Evolutionary conservation across 352 stramenopile genomes (phyloP).

Genomic region (Blastocystis sp.): DNA sequence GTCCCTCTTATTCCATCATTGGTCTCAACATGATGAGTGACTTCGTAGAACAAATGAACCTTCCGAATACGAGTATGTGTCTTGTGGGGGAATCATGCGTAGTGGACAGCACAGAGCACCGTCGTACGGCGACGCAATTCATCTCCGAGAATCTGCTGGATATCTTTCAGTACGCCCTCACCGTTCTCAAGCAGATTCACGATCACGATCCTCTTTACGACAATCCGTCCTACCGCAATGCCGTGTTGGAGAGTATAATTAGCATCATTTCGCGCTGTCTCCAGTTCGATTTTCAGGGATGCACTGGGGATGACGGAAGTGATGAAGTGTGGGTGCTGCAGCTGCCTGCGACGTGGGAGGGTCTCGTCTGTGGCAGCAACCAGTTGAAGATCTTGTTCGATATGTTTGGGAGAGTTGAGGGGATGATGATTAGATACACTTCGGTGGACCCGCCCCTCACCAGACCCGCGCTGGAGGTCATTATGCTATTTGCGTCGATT

Average conservation of each 20-base stretch:
- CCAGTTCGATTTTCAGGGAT: conserved; percentile 64
- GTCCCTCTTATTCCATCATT: conserved; percentile 1
- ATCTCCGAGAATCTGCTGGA: conserved; percentile 61
- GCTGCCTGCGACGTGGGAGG: conserved; percentile 43
- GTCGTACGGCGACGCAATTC: conserved; percentile 50
- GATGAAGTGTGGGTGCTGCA: conserved; percentile 70
- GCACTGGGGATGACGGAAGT: conserved; percentile 33
- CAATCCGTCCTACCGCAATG: conserved; percentile 18
- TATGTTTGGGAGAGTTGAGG: background rate
- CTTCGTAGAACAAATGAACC: conserved; percentile 71
- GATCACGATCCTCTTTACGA: background rate
- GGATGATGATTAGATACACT: conserved; percentile 15
- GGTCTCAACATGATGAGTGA: conserved; percentile 69
- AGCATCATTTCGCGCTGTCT: conserved; percentile 37
- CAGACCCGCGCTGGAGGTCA: background rate
- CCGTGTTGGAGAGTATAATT: background rate
- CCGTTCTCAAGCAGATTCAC: background rate
- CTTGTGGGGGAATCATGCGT: background rate
- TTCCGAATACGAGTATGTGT: background rate
- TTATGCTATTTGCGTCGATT: conserved; percentile 56
- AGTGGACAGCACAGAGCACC: conserved; percentile 69
- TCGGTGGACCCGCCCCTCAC: conserved; percentile 57
- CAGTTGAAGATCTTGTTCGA: conserved; percentile 42
- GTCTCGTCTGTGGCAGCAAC: conserved; percentile 31
- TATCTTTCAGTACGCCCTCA: conserved; percentile 45